These are phyloP conservation scores for Globisporangium recalcitrans DNA, from an alignment of 352 stramenopile genomes.

Conservation along the genomic window DNA sequence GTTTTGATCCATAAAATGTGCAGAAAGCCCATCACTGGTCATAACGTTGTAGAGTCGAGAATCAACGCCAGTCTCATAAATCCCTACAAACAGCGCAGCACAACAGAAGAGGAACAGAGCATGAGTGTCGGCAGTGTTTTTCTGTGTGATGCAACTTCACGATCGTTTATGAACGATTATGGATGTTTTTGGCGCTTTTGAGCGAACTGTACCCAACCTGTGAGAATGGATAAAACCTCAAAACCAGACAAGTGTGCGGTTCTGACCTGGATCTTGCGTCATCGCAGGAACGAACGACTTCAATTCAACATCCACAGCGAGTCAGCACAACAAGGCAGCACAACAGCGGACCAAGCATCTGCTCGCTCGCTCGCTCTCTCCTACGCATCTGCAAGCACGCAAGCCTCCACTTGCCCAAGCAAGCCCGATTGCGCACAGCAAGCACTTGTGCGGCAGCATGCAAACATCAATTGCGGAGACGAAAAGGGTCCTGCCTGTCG, in stretches of 20 bases:
- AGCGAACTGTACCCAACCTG: neutral
- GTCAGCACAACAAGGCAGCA: neutral
- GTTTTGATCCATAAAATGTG: neutral
- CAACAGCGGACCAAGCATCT: slow-evolving; percentile 1
- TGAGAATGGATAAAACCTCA: neutral
- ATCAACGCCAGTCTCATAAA: neutral
- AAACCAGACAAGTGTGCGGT: neutral
- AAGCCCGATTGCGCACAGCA: too few species aligned
- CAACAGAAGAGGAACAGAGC: too few species aligned
- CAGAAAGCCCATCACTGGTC: neutral
- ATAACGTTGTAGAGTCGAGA: neutral
- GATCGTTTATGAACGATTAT: neutral
- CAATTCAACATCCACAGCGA: neutral
- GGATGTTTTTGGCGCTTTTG: neutral
- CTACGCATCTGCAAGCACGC: neutral
- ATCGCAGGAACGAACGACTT: neutral
- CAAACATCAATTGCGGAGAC: neutral
- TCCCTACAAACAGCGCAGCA: neutral
- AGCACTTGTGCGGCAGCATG: neutral
- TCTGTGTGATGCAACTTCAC: too few species aligned
- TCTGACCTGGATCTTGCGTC: neutral
- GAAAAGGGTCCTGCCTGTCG: neutral
- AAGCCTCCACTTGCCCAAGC: neutral
- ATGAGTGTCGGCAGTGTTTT: too few species aligned
- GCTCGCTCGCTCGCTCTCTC: neutral